Evolutionary conservation across 768 basidiomycete species (phyloP), one percentile per base, ranked within the genome.

Genomic region (Trametopsis cervina): DNA sequence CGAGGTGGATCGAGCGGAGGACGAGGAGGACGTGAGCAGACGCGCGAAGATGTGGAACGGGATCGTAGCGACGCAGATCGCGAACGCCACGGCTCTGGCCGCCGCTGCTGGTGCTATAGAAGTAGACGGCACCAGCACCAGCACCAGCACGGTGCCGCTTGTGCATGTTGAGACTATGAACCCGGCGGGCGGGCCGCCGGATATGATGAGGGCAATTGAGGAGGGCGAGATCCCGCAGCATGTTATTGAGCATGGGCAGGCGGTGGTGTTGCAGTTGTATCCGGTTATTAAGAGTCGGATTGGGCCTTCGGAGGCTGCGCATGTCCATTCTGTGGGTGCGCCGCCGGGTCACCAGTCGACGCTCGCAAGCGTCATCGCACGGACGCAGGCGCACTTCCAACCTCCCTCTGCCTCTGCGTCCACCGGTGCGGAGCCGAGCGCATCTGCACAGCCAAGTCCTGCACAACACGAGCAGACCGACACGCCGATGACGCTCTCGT

Each of bases 21-120:
- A 62, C 10, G 69, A 69, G 15, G 67, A 69, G 9, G 72, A 63
- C 37, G 56, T 54, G 12, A 57, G 73, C 29, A 71, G 80, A 40
- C 80, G 84, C 51, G 77, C 80, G 54, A 76, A 82, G 61, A 63
- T 85, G 58, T 85, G 82, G 84, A 76, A 70, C 47, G 81, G 78
- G 7, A 77, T 80, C 42, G 73, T 71, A 9, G 72, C 73, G 23
- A 70, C 66, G 49, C 55, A 57, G 45, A 51, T 53, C 9, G 51
- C 49, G 12, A 41, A 37, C 36, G 43, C 47, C 35, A 26, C 36
- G 35, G 21, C 49, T 21, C 13, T 39, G 9, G 43, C 26, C 2
- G 54, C 50, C 18, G 43, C 54, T 22, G 49, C 29, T 33, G 9
- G 29, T 33, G 29, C 29, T 33, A 33, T 33, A 7, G 29, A 7